These are phyloP conservation scores for Elongisporangium undulatum DNA, from an alignment of 352 stramenopile species.

Conservation along the genomic window DNA sequence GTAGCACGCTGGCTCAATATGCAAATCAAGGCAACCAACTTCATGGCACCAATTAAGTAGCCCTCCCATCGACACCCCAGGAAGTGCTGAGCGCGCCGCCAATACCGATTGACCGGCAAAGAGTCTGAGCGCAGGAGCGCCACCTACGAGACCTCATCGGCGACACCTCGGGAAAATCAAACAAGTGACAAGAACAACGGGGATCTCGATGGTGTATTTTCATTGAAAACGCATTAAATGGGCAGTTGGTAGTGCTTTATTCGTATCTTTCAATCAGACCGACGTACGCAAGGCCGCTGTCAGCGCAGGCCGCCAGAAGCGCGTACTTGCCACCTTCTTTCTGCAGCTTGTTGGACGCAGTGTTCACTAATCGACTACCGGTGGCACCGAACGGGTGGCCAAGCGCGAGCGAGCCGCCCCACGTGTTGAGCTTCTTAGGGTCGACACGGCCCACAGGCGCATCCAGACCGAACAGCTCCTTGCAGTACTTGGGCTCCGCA, in stretches of 20 bases:
- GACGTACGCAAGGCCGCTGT: conserved; percentile 96
- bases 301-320: conserved; percentile 95
- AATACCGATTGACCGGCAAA: too few species aligned
- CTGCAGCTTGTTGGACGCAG: conserved; percentile 95
- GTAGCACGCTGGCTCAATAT: too few species aligned
- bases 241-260: not conserved
- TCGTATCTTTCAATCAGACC: conserved; percentile 92
- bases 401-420: conserved; percentile 94
- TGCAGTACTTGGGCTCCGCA: conserved; percentile 92
- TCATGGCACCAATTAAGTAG: too few species aligned
- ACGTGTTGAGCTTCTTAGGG: conserved; percentile 96
- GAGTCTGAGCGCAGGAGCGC: too few species aligned
- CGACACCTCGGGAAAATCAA: not conserved
- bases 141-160: too few species aligned
- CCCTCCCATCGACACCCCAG: too few species aligned
- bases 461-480: conserved; percentile 91
- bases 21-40: too few species aligned
- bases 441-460: conserved; percentile 90
- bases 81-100: too few species aligned
- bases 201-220: not conserved
- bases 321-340: conserved; percentile 95
- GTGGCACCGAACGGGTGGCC: conserved; percentile 98
- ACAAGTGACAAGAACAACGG: not conserved
- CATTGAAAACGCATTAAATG: not conserved
- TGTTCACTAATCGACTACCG: conserved; percentile 95